Percentiles rank a stretch among this genome's conserved stretches.
Conservation (phyloP, 257 asterid genomes). For the Apocynum venetum region DNA sequence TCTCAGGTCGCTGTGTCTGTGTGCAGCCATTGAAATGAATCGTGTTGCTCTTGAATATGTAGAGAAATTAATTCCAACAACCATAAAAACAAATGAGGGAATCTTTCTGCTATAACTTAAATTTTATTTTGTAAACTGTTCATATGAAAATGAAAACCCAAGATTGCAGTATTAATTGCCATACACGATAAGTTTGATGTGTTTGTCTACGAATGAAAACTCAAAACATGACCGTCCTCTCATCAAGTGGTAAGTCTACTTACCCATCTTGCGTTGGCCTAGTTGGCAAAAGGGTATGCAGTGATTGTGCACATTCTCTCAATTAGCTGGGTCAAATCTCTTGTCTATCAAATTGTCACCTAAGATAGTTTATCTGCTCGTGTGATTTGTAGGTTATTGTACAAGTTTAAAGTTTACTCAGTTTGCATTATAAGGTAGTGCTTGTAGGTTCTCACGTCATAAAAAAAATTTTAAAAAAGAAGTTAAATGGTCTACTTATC, state of each 20-base stretch:
- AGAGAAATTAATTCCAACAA: neutral
- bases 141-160: neutral
- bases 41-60: neutral
- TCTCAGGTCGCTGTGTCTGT: neutral
- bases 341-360: too few species aligned
- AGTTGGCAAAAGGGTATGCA: too few species aligned
- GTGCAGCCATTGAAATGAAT: conserved; percentile 3
- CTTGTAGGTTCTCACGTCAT: too few species aligned
- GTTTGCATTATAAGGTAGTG: too few species aligned
- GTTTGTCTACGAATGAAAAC: neutral
- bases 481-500: too few species aligned
- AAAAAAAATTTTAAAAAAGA: too few species aligned
- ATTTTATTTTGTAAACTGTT: neutral
- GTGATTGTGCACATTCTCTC: too few species aligned
- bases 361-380: too few species aligned
- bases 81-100: neutral
- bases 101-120: neutral
- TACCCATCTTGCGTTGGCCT: too few species aligned
- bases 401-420: too few species aligned
- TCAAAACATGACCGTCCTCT: neutral
- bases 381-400: too few species aligned
- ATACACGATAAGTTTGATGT: neutral
- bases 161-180: conserved; percentile 3
- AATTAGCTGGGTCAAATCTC: too few species aligned
- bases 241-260: neutral